phyloP scores from a whole-genome alignment of 306 rosid genomes.

The Cercis canadensis region DNA sequence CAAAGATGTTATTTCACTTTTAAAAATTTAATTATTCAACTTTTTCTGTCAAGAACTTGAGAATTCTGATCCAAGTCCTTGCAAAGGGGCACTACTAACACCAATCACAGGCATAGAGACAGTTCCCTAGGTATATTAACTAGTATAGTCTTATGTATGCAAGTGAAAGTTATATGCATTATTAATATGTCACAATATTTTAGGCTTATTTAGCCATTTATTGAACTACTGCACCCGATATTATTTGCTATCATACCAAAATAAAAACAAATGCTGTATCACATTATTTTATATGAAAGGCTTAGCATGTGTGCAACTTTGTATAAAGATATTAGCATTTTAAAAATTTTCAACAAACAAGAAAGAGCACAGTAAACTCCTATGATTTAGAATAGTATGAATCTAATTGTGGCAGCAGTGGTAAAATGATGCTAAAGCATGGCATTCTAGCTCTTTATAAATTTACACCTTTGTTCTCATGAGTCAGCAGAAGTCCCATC shows the following conservation, averaged over 20 bases:
- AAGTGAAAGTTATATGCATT: neutral
- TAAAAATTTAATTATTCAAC: neutral
- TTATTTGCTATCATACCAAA: neutral
- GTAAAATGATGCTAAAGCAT: too few species aligned
- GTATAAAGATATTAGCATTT: too few species aligned
- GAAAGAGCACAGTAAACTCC: too few species aligned
- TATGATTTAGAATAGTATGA: too few species aligned
- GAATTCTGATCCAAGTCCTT: neutral
- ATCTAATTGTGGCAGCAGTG: too few species aligned
- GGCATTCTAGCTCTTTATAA: neutral
- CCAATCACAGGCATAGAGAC: neutral
- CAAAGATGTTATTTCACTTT: neutral
- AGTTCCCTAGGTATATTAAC: neutral
- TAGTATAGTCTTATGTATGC: neutral
- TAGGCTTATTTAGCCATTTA: neutral
- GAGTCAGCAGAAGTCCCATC: neutral
- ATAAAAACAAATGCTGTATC: neutral
- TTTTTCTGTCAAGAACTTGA: too few species aligned
- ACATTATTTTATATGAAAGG: neutral
- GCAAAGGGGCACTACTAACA: neutral
- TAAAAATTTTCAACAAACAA: too few species aligned
- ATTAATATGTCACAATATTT: neutral
- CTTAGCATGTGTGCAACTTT: too few species aligned
- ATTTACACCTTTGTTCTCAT: neutral
- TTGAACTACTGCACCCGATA: slow-evolving; percentile 1